phyloP scores from a whole-genome alignment of 768 basidiomycete species.

The Mycena sanguinolenta region DNA sequence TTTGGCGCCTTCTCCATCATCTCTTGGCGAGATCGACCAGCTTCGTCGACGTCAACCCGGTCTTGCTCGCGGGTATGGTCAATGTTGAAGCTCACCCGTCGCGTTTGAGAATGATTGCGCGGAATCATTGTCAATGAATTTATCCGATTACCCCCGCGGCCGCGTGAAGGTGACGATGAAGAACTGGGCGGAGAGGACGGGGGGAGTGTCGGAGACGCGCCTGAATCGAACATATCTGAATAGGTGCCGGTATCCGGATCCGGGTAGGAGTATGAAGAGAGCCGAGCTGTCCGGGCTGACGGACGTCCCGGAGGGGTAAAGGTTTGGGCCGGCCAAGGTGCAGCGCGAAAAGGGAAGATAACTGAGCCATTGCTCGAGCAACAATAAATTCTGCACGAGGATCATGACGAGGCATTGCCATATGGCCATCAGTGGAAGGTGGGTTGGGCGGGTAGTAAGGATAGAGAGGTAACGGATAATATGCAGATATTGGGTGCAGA shows the following conservation, averaged over 20 bases:
- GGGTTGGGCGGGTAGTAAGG: slow-evolving; percentile 42
- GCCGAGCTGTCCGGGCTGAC: slow-evolving; percentile 21
- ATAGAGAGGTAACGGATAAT: slow-evolving; percentile 34
- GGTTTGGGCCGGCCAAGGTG: slow-evolving; percentile 35
- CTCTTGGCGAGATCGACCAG: not conserved
- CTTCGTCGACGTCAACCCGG: not conserved
- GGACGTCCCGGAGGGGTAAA: slow-evolving; percentile 43
- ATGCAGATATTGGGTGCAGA: slow-evolving; percentile 7
- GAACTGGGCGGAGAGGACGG: slow-evolving; percentile 62
- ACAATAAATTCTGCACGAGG: slow-evolving; percentile 58
- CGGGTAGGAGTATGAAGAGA: slow-evolving; percentile 39
- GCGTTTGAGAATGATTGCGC: slow-evolving; percentile 66
- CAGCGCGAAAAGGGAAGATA: slow-evolving; percentile 47
- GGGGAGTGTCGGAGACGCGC: slow-evolving; percentile 61
- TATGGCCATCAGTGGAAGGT: slow-evolving; percentile 38
- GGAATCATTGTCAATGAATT: slow-evolving; percentile 58
- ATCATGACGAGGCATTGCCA: slow-evolving; percentile 51
- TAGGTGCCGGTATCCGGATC: slow-evolving; percentile 53
- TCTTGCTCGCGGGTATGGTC: slow-evolving; percentile 41
- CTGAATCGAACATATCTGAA: slow-evolving; percentile 58
- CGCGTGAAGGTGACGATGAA: slow-evolving; percentile 57
- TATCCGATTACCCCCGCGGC: slow-evolving; percentile 43
- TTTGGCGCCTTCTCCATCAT: not conserved
- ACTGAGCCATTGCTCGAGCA: slow-evolving; percentile 59
- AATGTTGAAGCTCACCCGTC: slow-evolving; percentile 69